Evolutionary conservation across 768 basidiomycete genomes (phyloP).

Genomic region (Cantharellus anzutake): DNA sequence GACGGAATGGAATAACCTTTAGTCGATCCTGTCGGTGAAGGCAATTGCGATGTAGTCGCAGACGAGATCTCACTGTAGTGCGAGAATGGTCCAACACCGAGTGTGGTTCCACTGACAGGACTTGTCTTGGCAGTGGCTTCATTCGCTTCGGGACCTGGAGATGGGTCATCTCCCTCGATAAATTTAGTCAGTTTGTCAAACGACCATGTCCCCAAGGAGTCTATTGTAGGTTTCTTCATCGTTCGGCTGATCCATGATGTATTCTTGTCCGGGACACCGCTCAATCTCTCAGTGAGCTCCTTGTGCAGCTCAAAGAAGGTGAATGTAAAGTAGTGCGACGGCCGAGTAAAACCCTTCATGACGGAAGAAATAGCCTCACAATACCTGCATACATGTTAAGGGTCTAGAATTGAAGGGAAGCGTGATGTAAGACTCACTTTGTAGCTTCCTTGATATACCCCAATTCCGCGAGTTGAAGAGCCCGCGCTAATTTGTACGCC

Average conservation of each 20-base stretch:
- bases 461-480: slow-evolving; percentile 55
- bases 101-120: not conserved
- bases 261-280: slow-evolving; percentile 54
- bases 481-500: slow-evolving; percentile 69
- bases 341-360: slow-evolving; percentile 26
- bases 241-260: slow-evolving; percentile 79
- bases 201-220: slow-evolving; percentile 80
- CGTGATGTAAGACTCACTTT: slow-evolving; percentile 26
- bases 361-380: slow-evolving; percentile 68
- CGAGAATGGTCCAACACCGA: slow-evolving; percentile 54
- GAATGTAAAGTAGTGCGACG: slow-evolving; percentile 45
- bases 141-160: slow-evolving; percentile 15
- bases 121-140: slow-evolving; percentile 22
- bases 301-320: slow-evolving; percentile 55
- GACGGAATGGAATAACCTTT: slow-evolving; percentile 11
- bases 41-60: slow-evolving; percentile 46
- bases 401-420: not conserved
- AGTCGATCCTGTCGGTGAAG: slow-evolving; percentile 44
- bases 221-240: slow-evolving; percentile 76
- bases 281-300: slow-evolving; percentile 58
- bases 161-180: slow-evolving; percentile 68
- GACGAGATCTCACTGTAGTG: slow-evolving; percentile 89
- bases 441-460: slow-evolving; percentile 63
- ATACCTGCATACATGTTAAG: slow-evolving; percentile 37
- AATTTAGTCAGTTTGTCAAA: slow-evolving; percentile 86